Evolutionary conservation across 169 alveolate species (phyloP), one percentile per base, ranked within the genome.

Genomic region (Eimeria brunetti): DNA sequence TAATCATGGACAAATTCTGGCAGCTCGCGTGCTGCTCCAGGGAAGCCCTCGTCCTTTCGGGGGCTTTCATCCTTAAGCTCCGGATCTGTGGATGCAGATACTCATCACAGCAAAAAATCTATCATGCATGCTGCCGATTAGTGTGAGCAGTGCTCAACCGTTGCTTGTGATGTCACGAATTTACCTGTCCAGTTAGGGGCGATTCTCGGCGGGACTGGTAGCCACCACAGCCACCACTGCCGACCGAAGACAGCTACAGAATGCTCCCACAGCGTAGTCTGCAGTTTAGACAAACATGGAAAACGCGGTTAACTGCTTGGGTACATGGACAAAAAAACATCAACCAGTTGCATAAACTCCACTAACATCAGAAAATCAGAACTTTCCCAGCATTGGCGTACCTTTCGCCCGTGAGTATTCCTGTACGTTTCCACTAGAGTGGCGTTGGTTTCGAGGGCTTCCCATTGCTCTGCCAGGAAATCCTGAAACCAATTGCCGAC

Each of bases 381-480:
- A 49, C 51, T 8, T 27, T 49, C 9, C 62, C n/a, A 41, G 41
- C 24, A 9, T 33, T 58, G 3, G 49, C 36, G 80, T 88, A 94
- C 96, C 91, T 80, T 67, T 38, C 27, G 53, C 60, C 96, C 96
- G 62, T 88, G 94, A 24, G 91, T 75, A 27, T 81, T 89, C 56
- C 91, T 88, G 86, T 88, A 94, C 33, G 94, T 94, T 62, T 94
- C 96, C 58, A 94, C 94, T 9, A 94, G 76, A 27, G 96, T 94
- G 14, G 96, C 78, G 69, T 94, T 94, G 67, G 95, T 71, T 46
- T 94, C 95, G 33, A 94, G 91, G 18, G 96, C 94, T 60, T 94
- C 96, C 94, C 94, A 86, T n/a, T 94, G 96, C 67, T 94, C 96
- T 9, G 90, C 51, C 58, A 94, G 53, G 41, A 94, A 94, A 30